phyloP scores from a whole-genome alignment of 1,284 basidiomycete genomes.

The Ganoderma sp. region DNA sequence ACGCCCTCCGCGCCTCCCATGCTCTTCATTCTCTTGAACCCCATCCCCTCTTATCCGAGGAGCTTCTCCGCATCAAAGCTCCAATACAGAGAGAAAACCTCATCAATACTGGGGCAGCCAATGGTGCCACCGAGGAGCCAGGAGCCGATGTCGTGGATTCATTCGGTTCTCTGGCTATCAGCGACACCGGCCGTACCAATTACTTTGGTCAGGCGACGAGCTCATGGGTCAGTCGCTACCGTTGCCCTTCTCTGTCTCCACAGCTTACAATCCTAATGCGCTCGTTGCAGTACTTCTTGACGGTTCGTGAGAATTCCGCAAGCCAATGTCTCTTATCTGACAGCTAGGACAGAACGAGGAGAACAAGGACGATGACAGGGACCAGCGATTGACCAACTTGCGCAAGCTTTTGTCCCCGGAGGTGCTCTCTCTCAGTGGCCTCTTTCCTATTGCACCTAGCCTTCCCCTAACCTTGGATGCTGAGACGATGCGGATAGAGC shows the following conservation, averaged over 20 bases:
- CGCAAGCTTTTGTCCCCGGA: constrained; percentile 63
- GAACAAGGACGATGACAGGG: constrained; percentile 59
- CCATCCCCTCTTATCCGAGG: constrained; percentile 72
- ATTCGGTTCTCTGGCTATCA: constrained; percentile 76
- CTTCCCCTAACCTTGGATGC: constrained; percentile 48
- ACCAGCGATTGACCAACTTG: constrained; percentile 54
- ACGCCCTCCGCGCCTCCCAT: constrained; percentile 67
- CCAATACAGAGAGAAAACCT: constrained; percentile 68
- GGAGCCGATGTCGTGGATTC: constrained; percentile 77
- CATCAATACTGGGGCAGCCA: constrained; percentile 30
- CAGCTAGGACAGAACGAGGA: constrained; percentile 56
- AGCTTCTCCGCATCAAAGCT: constrained; percentile 72
- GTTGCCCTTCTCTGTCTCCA: constrained; percentile 14
- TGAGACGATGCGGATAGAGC: constrained; percentile 48
- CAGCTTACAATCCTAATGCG: neutral
- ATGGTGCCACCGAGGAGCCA: constrained; percentile 50
- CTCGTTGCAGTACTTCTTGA: constrained; percentile 67
- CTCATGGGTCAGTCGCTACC: constrained; percentile 63
- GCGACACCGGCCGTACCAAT: constrained; percentile 68
- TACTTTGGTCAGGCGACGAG: constrained; percentile 78
- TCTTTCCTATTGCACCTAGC: constrained; percentile 66
- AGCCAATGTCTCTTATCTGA: constrained; percentile 15
- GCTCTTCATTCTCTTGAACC: constrained; percentile 60
- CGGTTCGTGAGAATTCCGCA: constrained; percentile 49
- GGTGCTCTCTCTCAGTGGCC: constrained; percentile 64